Percentiles rank a stretch among this genome's conserved stretches.
phyloP scores from a whole-genome alignment of 2,329 filamentous ascomycete species.

The Trichoderma hamatum region DNA sequence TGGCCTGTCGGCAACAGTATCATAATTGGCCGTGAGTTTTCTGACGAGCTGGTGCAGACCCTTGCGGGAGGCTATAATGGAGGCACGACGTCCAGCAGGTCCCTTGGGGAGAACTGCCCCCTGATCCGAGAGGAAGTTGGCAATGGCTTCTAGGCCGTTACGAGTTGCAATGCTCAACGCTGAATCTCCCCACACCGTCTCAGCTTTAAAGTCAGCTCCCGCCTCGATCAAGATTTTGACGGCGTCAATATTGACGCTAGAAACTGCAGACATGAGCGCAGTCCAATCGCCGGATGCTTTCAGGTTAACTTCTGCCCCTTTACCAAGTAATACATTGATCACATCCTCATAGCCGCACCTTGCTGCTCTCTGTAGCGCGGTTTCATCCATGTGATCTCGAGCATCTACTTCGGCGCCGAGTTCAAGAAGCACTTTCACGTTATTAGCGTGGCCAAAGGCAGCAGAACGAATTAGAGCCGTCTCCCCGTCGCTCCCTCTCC shows the following conservation, averaged over 20 bases:
- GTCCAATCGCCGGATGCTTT: conserved; percentile 23
- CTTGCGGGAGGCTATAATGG: conserved; percentile 13
- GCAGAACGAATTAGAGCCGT: conserved; percentile 6
- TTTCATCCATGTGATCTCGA: conserved; percentile 25
- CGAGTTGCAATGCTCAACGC: conserved; percentile 26
- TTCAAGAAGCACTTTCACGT: conserved; percentile 5
- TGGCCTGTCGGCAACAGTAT: conserved; percentile 5
- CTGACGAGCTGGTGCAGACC: conserved; percentile 14
- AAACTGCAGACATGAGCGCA: conserved; percentile 27
- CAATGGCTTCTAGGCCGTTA: conserved; percentile 24
- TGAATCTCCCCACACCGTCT: conserved; percentile 25
- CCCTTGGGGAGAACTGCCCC: conserved; percentile 15
- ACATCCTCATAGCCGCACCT: neutral
- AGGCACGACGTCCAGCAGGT: conserved; percentile 3
- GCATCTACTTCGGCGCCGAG: conserved; percentile 7
- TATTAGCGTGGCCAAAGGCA: neutral
- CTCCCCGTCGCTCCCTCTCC: conserved; percentile 2
- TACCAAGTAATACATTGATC: neutral
- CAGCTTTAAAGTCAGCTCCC: conserved; percentile 4
- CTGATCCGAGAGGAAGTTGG: conserved; percentile 11
- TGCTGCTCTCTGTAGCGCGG: conserved; percentile 23
- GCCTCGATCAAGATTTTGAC: neutral
- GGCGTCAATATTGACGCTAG: conserved; percentile 15
- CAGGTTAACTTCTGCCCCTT: conserved; percentile 21
- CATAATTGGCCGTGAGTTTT: conserved; percentile 15